Evolutionary conservation across 2,329 filamentous ascomycete species (phyloP).

Genomic region (Alternaria viburni): DNA sequence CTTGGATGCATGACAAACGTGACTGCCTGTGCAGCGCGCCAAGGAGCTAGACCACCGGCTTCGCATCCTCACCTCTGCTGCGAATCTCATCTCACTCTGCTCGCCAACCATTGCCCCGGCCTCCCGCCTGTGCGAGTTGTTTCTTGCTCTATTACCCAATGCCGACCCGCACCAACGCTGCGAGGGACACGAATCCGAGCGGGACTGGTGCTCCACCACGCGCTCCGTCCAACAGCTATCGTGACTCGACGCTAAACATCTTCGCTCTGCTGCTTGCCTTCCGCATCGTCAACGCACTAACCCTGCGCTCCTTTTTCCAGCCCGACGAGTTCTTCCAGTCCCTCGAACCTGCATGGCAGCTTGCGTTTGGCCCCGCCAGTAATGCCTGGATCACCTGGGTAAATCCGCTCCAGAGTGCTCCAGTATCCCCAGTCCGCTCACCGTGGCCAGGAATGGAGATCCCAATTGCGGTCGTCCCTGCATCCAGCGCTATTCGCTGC

Average conservation of each 20-base stretch:
- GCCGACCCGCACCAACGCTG: conserved; percentile 36
- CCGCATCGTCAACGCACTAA: conserved; percentile 80
- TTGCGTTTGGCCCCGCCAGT: conserved; percentile 77
- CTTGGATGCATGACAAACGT: conserved; percentile 27
- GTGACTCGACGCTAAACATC: conserved; percentile 37
- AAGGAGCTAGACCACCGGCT: conserved; percentile 22
- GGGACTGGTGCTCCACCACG: conserved; percentile 29
- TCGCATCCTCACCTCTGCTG: conserved; percentile 30
- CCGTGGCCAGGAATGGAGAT: conserved; percentile 80
- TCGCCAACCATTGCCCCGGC: conserved; percentile 28
- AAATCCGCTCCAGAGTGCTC: conserved; percentile 40
- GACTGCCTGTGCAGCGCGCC: conserved; percentile 26
- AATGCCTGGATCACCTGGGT: conserved; percentile 98
- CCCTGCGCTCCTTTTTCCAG: conserved; percentile 89
- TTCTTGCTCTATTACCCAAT: conserved; percentile 36
- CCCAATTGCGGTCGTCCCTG: conserved; percentile 85
- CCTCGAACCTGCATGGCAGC: conserved; percentile 89
- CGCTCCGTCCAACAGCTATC: conserved; percentile 33
- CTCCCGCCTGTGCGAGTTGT: conserved; percentile 27
- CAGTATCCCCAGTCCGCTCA: conserved; percentile 32
- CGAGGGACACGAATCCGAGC: conserved; percentile 38
- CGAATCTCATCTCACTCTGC: conserved; percentile 21
- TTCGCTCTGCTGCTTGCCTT: conserved; percentile 63
- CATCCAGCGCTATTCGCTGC: conserved; percentile 87
- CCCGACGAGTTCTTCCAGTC: conserved; percentile 98